phyloP scores from a whole-genome alignment of 2,329 filamentous ascomycete species.

The Fonsecaea pugnacius region DNA sequence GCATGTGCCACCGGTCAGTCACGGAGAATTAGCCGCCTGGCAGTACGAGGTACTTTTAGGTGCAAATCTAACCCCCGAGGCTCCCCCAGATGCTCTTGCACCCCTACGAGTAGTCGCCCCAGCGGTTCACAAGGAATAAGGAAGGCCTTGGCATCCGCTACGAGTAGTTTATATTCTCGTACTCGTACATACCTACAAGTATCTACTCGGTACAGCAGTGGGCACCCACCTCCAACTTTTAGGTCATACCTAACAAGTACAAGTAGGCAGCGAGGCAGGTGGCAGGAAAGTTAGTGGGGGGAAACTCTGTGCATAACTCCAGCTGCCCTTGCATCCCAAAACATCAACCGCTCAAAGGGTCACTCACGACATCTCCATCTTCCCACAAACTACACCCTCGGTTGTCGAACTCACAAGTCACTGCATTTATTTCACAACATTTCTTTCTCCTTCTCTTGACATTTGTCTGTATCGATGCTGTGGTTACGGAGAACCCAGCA shows the following conservation, averaged over 20 bases:
- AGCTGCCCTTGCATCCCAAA: conserved; percentile 3
- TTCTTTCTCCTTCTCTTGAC: neutral
- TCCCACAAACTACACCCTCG: neutral
- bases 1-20: neutral
- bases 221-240: too few species aligned
- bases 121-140: neutral
- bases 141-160: neutral
- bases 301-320: neutral
- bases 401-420: neutral
- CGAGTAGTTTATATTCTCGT: too few species aligned
- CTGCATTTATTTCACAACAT: neutral
- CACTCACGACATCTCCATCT: neutral
- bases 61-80: neutral
- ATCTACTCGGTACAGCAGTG: neutral
- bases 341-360: neutral
- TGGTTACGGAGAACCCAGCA: conserved; percentile 12
- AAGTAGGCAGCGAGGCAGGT: neutral
- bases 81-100: neutral
- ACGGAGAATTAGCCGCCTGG: neutral
- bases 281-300: neutral
- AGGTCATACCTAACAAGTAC: too few species aligned
- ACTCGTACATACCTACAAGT: too few species aligned
- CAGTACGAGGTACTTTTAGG: neutral
- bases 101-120: neutral
- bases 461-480: conserved; percentile 12